Base-by-base conservation (phyloP, 495 filamentous ascomycete species). In the Haplographium delicatum region DNA sequence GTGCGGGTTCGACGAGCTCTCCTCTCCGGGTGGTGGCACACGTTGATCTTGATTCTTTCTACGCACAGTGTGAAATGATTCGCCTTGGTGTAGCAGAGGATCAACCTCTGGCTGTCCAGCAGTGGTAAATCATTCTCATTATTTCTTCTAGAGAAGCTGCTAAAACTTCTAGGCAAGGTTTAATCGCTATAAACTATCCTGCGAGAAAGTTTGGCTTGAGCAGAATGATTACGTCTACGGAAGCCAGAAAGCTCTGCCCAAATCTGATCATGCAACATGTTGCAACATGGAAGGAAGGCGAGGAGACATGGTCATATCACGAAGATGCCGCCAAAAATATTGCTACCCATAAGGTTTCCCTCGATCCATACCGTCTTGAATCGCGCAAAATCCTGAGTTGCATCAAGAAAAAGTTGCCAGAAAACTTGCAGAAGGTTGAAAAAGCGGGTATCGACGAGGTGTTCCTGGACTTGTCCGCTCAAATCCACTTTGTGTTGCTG, bases 181-280 rank as follows among this genome's bases (percentile, higher is more conserved):
- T 98, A 15, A 97, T 98, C 47, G 93, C 93, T 5, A 82, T 98
- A 62, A 98, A 98, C 65, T 98, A 98, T 61, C 84, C 93, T 1
- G 89, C 93, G 8, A 80, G 93, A 13, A 72, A 74, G 0, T 93
- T 78, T 53, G 89, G 88, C 6, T 82, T 98, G 27, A 84, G 72
- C 33, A 69, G 91, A 20, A 84, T 88, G 66, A 72, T 90, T 38
- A 83, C 79, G 5, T 78, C 84, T 28, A 74, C 70, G 5, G 94
- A 97, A 60, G 93, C 93, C n/a, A 83, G 81, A 68, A 91, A 93
- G 66, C 64, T 86, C 33, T 97, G 94, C 59, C 89, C 93, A 22
- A 75, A 85, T 10, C 72, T 98, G 26, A 80, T 94, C 9, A 67
- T 85, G 34, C 93, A 96, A 67, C 90, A 97, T 68, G 90, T 98